Evolutionary conservation across 2,329 filamentous ascomycete species (phyloP).

Genomic region (Diaporthe sp.): DNA sequence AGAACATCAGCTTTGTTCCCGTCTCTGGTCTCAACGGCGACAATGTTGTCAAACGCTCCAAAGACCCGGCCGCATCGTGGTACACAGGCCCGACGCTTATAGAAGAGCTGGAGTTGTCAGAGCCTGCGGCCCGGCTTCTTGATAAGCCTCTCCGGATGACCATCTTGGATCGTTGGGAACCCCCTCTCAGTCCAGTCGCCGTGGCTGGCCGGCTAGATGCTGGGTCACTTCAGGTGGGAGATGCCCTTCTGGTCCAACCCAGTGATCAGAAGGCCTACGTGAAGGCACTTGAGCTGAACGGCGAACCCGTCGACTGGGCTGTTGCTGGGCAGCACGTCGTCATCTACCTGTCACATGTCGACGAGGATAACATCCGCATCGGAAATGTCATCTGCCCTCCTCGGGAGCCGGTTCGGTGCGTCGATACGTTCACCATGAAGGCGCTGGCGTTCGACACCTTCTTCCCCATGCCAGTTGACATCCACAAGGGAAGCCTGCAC

Average conservation of each 20-base stretch:
- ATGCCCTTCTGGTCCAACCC: slow-evolving; percentile 82
- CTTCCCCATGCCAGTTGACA: slow-evolving; percentile 88
- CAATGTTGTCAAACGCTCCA: slow-evolving; percentile 76
- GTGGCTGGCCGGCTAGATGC: slow-evolving; percentile 88
- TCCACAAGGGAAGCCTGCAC: slow-evolving; percentile 87
- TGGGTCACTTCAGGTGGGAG: slow-evolving; percentile 86
- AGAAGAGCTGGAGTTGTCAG: slow-evolving; percentile 85
- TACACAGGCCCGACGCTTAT: slow-evolving; percentile 84
- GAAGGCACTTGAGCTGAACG: slow-evolving; percentile 83
- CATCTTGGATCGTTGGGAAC: slow-evolving; percentile 87
- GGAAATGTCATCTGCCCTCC: slow-evolving; percentile 89
- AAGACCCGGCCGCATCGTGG: slow-evolving; percentile 74
- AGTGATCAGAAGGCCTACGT: slow-evolving; percentile 83
- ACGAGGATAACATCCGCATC: slow-evolving; percentile 81
- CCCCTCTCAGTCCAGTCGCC: slow-evolving; percentile 83
- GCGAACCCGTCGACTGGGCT: slow-evolving; percentile 82
- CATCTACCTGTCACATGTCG: slow-evolving; percentile 86
- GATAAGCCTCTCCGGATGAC: slow-evolving; percentile 86
- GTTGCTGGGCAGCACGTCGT: slow-evolving; percentile 91
- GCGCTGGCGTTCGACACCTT: slow-evolving; percentile 90
- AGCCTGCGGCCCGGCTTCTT: slow-evolving; percentile 73
- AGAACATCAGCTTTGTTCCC: slow-evolving; percentile 87
- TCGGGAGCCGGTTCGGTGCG: slow-evolving; percentile 73
- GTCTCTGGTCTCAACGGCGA: slow-evolving; percentile 90
- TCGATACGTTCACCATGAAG: slow-evolving; percentile 82